Evolutionary conservation across 176 grass and related monocot species (phyloP).

Genomic region (Lolium rigidum): DNA sequence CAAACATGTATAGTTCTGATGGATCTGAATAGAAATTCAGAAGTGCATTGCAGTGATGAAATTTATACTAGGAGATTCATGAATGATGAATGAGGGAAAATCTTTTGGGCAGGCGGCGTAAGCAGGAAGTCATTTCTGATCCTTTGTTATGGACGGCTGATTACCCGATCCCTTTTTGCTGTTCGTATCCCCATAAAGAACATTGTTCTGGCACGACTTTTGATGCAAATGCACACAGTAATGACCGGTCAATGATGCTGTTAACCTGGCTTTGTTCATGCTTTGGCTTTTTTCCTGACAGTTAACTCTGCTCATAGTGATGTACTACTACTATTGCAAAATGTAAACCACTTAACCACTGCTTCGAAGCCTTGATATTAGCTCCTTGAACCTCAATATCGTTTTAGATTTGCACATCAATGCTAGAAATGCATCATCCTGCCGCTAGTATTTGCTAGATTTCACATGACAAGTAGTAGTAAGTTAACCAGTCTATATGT

Average conservation of each 20-base stretch:
- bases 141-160: constrained; percentile 36
- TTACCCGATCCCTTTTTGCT: constrained; percentile 42
- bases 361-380: not conserved
- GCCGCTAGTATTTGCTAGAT: not conserved
- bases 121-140: constrained; percentile 51
- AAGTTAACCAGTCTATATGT: not conserved
- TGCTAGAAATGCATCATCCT: constrained; percentile 7
- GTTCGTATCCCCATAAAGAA: constrained; percentile 67
- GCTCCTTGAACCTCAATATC: not conserved
- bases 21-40: not conserved
- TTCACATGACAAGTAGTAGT: not conserved
- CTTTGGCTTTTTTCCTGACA: constrained; percentile 54
- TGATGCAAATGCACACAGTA: constrained; percentile 82
- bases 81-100: constrained; percentile 44
- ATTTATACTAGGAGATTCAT: constrained; percentile 2
- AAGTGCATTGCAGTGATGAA: constrained; percentile 17
- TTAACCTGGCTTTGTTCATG: constrained; percentile 58
- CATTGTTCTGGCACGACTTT: constrained; percentile 69
- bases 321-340: not conserved
- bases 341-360: no score
- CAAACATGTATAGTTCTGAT: constrained; percentile 14
- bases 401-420: constrained; percentile 2
- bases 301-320: constrained; percentile 37
- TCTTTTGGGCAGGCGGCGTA: constrained; percentile 62
- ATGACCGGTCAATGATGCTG: constrained; percentile 80